phyloP scores from a whole-genome alignment of 1,284 basidiomycete species.

The Rhizopogon parksii region DNA sequence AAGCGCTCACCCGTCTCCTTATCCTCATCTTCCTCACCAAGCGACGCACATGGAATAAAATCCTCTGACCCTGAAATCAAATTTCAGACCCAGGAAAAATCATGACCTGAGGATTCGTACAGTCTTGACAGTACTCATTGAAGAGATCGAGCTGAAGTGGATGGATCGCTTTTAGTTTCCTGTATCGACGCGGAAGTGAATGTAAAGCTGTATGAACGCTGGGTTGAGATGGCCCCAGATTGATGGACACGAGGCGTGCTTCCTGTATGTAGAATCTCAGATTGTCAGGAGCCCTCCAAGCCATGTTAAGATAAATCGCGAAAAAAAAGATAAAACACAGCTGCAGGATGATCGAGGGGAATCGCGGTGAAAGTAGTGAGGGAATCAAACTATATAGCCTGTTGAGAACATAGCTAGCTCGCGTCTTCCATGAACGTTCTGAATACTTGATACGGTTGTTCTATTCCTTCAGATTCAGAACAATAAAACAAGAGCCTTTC shows the following conservation, averaged over 20 bases:
- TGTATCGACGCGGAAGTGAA: slow-evolving; percentile 40
- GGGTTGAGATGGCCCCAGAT: slow-evolving; percentile 24
- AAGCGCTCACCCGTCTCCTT: slow-evolving; percentile 34
- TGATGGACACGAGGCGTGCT: slow-evolving; percentile 44
- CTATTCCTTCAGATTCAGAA: not conserved
- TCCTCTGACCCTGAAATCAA: slow-evolving; percentile 30
- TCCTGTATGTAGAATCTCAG: slow-evolving; percentile 41
- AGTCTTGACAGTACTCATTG: slow-evolving; percentile 29
- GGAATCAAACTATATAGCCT: not conserved
- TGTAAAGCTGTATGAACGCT: slow-evolving; percentile 36
- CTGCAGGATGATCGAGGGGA: not conserved
- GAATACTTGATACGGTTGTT: not conserved
- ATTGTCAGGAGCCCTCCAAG: slow-evolving; percentile 35
- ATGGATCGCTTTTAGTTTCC: slow-evolving; percentile 43
- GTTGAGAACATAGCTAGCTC: not conserved
- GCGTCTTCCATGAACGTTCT: not conserved
- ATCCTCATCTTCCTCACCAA: slow-evolving; percentile 34
- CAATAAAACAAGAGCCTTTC: not conserved
- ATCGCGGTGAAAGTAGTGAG: not conserved
- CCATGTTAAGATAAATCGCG: slow-evolving; percentile 16
- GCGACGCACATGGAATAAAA: slow-evolving; percentile 30
- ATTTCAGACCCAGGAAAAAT: slow-evolving; percentile 8
- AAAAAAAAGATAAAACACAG: not conserved
- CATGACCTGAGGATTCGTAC: slow-evolving; percentile 18
- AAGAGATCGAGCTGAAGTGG: slow-evolving; percentile 27